Base-by-base conservation (phyloP, 192 early-diverging fungal genomes). In the Coemansia sp. region DNA sequence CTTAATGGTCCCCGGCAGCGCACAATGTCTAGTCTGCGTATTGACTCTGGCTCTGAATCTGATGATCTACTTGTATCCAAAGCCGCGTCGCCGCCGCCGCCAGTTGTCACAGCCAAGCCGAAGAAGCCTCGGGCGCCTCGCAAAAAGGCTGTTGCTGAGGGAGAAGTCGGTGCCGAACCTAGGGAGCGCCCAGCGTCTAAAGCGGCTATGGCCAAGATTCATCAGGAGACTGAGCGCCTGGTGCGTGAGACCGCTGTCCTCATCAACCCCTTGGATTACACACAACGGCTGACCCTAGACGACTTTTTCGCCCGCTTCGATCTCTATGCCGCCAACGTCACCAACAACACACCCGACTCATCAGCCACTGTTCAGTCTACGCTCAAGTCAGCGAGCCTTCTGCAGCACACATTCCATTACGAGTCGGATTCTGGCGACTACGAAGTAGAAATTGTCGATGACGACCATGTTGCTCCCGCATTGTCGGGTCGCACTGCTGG, bases 191-290 rank as follows among this genome's bases (percentile, higher is more conserved):
- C 72, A 8, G 80, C 80, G 13, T 77, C 80, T 8, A 83, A 83
- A 59, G 62, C 65, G 16, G 82, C 82, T 0, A 66, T 84, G 47
- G 51, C 54, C 1, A 49, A 36, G 47, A 79, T 84, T 38, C 82
- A 79, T 51, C 73, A 75, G 49, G 82, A 84, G 55, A 76, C 82
- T 15, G 77, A 75, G 43, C 73, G 82, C 0, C 66, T 84, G n/a
- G 62, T 82, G 29, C 80, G 80, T 46, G 80, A 82, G 31, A 82
- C 80, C 27, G 66, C 72, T 0, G 76, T 82, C 27, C 59, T 65
- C 12, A 68, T 82, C 33, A 70, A 82, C 40, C 80, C 80, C 3
- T 11, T 68, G 22, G 80, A 82, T 12, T 82, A 66, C 42, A 82
- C 80, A 2, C 51, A 33, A 18, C 68, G 66, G 0, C 68, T 82